Evolutionary conservation across 2,329 filamentous ascomycete genomes (phyloP).

Genomic region (Aspergillus fumigatiaffinis): DNA sequence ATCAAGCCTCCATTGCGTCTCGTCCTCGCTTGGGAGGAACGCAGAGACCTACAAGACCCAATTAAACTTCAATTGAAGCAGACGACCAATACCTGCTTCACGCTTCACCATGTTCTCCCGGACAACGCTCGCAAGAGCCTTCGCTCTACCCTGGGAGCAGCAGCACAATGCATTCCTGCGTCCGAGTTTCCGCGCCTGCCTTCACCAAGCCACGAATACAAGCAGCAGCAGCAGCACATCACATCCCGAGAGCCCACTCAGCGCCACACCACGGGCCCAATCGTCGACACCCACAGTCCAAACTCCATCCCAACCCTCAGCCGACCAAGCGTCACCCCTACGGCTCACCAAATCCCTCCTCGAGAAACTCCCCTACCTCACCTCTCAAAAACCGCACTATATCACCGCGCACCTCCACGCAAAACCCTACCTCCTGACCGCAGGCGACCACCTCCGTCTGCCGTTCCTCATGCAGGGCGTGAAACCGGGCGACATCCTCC

Average conservation of each 20-base stretch:
- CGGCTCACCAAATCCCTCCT: slow-evolving; percentile 41
- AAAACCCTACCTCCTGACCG: slow-evolving; percentile 49
- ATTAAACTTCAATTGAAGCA: slow-evolving; percentile 9
- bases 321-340: slow-evolving; percentile 38
- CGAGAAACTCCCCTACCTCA: slow-evolving; percentile 42
- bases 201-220: slow-evolving; percentile 37
- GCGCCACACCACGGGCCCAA: slow-evolving; percentile 24
- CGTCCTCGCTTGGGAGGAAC: neutral
- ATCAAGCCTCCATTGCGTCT: slow-evolving; percentile 6
- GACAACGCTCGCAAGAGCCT: slow-evolving; percentile 27
- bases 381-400: slow-evolving; percentile 45
- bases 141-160: slow-evolving; percentile 25
- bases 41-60: neutral
- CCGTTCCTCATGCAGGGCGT: slow-evolving; percentile 77
- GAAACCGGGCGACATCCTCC: slow-evolving; percentile 75
- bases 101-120: slow-evolving; percentile 34
- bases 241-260: slow-evolving; percentile 27
- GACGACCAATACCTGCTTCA: slow-evolving; percentile 8
- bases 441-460: slow-evolving; percentile 70
- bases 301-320: slow-evolving; percentile 17
- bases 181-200: slow-evolving; percentile 33
- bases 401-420: slow-evolving; percentile 46
- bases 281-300: slow-evolving; percentile 15
- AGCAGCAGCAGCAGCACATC: slow-evolving; percentile 25
- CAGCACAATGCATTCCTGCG: slow-evolving; percentile 18